A percentile compares a stretch with the other conserved stretches of the same genome.
These are phyloP conservation scores for Geotrichum europaeum DNA, from an alignment of 1,139 yeast species.

Conservation along the genomic window DNA sequence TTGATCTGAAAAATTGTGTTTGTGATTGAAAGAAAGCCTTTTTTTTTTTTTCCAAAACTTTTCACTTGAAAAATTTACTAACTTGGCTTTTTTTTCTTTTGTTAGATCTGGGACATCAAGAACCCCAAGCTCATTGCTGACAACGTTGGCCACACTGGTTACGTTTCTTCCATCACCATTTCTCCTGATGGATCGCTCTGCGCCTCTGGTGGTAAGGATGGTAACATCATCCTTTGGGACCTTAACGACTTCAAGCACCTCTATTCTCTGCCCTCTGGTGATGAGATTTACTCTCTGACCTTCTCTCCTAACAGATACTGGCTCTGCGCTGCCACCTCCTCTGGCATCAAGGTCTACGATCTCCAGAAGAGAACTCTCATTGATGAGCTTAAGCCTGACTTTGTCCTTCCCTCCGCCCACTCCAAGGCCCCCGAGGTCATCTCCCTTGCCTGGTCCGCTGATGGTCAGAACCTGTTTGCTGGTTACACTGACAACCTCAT, in stretches of 20 bases:
- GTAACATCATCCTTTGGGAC: conserved; percentile 98
- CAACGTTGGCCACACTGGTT: conserved; percentile 99
- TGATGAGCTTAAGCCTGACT: conserved; percentile 98
- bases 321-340: conserved; percentile 99
- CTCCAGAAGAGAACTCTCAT: conserved; percentile 91
- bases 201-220: conserved; percentile 99
- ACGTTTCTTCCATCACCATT: conserved; percentile 94
- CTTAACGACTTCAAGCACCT: conserved; percentile 81
- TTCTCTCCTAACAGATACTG: conserved; percentile 99
- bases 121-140: conserved; percentile 88
- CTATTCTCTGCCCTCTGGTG: conserved; percentile 92
- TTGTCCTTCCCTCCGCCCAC: conserved; percentile 72
- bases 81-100: conserved; percentile 7
- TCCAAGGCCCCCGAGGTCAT: conserved; percentile 98
- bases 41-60: background rate
- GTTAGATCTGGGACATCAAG: conserved; percentile 89
- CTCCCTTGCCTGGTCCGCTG: conserved; percentile 99
- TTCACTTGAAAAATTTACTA: background rate
- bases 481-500: conserved; percentile 99
- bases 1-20: background rate
- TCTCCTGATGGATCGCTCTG: conserved; percentile 99
- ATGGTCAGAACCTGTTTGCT: conserved; percentile 98
- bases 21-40: background rate
- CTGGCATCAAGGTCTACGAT: conserved; percentile 98
- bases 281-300: conserved; percentile 96